Conservation (phyloP, 305 asterid species). For the Salvia sclarea region DNA sequence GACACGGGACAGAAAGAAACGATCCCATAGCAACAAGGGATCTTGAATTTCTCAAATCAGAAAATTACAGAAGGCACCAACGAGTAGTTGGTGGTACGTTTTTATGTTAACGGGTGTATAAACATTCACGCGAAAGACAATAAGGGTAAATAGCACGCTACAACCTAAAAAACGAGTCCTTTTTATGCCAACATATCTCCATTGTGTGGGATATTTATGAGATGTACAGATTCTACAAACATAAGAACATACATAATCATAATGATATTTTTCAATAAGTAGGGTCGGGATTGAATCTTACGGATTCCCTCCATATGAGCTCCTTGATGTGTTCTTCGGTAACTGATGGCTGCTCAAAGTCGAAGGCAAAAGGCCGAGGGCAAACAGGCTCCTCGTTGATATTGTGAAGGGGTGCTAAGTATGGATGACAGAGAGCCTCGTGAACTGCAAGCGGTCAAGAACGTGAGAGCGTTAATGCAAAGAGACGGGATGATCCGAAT, state of each 20-base stretch:
- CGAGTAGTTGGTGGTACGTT: conserved; percentile 16
- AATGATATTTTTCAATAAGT: conserved; percentile 42
- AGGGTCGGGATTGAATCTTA: conserved; percentile 73
- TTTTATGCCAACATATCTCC: conserved; percentile 38
- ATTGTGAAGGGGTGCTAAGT: conserved; percentile 72
- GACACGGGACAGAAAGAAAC: background rate
- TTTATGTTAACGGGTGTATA: conserved; percentile 33
- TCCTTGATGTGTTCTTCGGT: conserved; percentile 88
- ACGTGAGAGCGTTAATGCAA: background rate
- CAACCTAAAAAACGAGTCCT: conserved; percentile 27
- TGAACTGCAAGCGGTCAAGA: conserved; percentile 49
- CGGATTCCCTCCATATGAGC: conserved; percentile 79
- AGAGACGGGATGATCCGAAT: background rate
- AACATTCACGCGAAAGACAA: conserved; percentile 36
- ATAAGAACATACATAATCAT: conserved; percentile 24
- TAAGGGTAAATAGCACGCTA: conserved; percentile 28
- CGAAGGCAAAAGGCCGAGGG: conserved; percentile 60
- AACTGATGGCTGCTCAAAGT: conserved; percentile 81
- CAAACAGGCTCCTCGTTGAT: conserved; percentile 85
- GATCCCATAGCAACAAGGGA: conserved; percentile 9
- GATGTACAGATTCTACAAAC: conserved; percentile 37
- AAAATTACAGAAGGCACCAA: conserved; percentile 18
- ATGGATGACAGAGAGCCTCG: conserved; percentile 83
- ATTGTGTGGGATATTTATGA: conserved; percentile 30
- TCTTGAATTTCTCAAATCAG: conserved; percentile 28